phyloP scores from a whole-genome alignment of 768 basidiomycete species.

The Chalciporus chontae region DNA sequence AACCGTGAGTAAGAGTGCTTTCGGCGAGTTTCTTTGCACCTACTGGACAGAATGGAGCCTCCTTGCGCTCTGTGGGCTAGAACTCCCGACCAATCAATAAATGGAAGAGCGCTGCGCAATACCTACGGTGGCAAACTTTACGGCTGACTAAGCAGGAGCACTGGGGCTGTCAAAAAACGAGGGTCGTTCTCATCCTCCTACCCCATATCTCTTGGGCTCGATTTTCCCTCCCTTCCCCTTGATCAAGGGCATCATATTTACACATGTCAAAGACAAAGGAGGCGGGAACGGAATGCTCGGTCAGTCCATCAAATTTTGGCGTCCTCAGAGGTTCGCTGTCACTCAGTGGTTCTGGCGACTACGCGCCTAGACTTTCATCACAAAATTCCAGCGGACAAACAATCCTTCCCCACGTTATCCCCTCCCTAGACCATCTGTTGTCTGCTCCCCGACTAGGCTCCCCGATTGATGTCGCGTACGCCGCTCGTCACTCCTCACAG shows the following conservation, averaged over 20 bases:
- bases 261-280: background rate
- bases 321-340: background rate
- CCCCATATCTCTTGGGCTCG: background rate
- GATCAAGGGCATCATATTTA: background rate
- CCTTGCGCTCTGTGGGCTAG: slow-evolving; percentile 2
- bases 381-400: background rate
- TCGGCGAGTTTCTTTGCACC: slow-evolving; percentile 7
- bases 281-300: background rate
- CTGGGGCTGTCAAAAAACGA: background rate
- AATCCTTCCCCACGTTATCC: background rate
- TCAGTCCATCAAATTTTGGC: background rate
- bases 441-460: background rate
- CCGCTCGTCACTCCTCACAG: background rate
- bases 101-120: background rate
- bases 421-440: background rate
- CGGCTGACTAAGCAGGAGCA: slow-evolving; percentile 21
- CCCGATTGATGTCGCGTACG: background rate
- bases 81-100: background rate
- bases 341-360: background rate
- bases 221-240: background rate
- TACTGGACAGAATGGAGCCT: slow-evolving; percentile 14
- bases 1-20: background rate
- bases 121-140: background rate
- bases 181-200: background rate
- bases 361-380: slow-evolving; percentile 9